A percentile compares a stretch with the other conserved stretches of the same genome.
Evolutionary conservation across 139 green algal species (phyloP).

Genomic region (Asterochloris sp.): DNA sequence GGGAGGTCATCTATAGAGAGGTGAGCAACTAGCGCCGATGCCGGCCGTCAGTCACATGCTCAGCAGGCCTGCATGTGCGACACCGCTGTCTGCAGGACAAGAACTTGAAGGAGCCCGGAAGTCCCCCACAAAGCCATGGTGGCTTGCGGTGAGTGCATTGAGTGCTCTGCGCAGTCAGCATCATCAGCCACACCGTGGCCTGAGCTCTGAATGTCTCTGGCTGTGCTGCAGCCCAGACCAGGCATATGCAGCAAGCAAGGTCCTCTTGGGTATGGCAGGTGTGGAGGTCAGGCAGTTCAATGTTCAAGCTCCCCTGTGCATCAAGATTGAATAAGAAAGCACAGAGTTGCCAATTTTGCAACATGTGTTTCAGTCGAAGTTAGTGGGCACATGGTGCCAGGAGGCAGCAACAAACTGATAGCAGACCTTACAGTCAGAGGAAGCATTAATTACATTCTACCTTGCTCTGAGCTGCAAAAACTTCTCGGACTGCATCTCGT

Average conservation of each 20-base stretch:
- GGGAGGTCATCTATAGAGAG: constrained; percentile 89
- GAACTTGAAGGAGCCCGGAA: constrained; percentile 8
- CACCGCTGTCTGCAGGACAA: constrained; percentile 14
- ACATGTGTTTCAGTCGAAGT: no score
- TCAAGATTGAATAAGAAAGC: neutral
- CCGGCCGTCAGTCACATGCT: neutral
- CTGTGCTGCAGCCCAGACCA: constrained; percentile 36
- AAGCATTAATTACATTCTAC: no score
- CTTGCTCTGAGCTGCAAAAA: neutral
- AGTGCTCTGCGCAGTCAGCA: neutral
- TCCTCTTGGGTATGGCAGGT: constrained; percentile 65
- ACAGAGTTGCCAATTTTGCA: no score
- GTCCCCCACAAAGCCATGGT: neutral
- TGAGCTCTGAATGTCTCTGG: neutral
- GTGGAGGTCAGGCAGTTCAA: constrained; percentile 68
- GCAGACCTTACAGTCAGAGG: no score
- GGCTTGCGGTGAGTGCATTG: neutral
- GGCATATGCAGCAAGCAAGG: constrained; percentile 62
- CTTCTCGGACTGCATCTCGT: constrained; percentile 56
- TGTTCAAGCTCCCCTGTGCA: constrained; percentile 4
- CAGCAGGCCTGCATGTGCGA: neutral
- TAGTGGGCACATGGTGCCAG: no score
- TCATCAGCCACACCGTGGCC: neutral
- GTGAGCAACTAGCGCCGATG: constrained; percentile 22
- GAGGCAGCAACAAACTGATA: no score